These are phyloP conservation scores for Metschnikowia peoriensis DNA, from an alignment of 805 yeast species.

Conservation along the genomic window DNA sequence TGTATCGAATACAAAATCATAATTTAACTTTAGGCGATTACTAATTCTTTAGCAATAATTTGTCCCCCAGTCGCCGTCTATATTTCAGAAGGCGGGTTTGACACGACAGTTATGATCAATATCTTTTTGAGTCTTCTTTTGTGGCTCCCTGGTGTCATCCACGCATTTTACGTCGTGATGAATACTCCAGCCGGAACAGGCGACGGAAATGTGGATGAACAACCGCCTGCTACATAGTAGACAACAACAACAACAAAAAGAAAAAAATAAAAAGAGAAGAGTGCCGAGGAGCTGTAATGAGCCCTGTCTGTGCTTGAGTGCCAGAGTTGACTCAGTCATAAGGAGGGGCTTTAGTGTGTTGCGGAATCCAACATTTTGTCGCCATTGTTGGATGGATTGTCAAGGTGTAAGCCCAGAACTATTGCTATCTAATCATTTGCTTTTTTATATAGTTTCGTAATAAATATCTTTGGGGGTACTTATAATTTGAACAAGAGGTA, in stretches of 20 bases:
- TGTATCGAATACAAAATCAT: not conserved
- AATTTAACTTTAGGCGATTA: not conserved
- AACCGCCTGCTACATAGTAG: not conserved
- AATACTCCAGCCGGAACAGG: not conserved
- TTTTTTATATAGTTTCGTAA: conserved; percentile 10
- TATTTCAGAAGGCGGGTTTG: conserved; percentile 5
- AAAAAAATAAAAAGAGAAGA: not conserved
- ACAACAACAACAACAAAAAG: not conserved
- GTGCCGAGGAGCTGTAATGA: not conserved
- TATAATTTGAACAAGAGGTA: too few relatives aligned
- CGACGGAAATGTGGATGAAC: not conserved
- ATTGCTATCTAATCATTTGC: conserved; percentile 6
- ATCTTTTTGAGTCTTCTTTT: conserved; percentile 9
- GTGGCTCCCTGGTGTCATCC: conserved; percentile 11
- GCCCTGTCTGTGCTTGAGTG: conserved; percentile 1
- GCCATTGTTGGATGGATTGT: conserved; percentile 8
- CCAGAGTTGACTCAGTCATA: conserved; percentile 2
- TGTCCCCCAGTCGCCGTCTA: conserved; percentile 9
- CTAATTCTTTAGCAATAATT: conserved; percentile 5
- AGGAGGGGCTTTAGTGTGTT: not conserved
- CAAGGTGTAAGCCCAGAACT: conserved; percentile 7
- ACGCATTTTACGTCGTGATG: conserved; percentile 5
- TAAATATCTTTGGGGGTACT: conserved; percentile 10
- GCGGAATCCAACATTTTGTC: conserved; percentile 1
- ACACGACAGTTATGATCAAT: conserved; percentile 1